A percentile compares a stretch with the other conserved stretches of the same genome.
Conservation (phyloP, 202 grass and related monocot species). For the Digitaria exilis region DNA sequence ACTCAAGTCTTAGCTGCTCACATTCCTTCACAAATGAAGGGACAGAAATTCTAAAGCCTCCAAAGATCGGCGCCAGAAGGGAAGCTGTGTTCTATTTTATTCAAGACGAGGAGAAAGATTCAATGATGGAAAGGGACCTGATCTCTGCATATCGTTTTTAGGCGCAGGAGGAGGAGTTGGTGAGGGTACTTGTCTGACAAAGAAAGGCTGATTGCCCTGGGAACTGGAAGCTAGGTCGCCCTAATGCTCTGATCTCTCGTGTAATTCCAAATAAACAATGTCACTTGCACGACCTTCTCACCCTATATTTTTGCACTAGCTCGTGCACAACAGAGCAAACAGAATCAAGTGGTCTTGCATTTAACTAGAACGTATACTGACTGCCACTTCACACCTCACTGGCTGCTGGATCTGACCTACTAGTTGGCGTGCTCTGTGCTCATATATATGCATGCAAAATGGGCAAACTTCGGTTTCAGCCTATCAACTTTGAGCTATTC, state of each 20-base stretch:
- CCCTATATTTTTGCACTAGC: background rate
- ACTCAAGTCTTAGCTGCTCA: background rate
- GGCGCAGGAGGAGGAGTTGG: background rate
- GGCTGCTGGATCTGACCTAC: too few relatives aligned
- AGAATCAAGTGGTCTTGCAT: background rate
- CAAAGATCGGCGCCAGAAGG: constrained; percentile 7
- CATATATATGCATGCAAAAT: too few relatives aligned
- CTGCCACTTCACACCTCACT: too few relatives aligned
- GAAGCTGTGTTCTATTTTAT: background rate
- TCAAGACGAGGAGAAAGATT: background rate
- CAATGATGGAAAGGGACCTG: background rate
- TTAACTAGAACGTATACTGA: background rate
- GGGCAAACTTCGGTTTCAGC: too few relatives aligned
- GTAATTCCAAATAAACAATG: background rate
- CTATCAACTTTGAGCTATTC: too few relatives aligned
- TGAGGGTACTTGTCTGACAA: background rate
- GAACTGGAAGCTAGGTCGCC: background rate
- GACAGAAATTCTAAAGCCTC: constrained; percentile 4
- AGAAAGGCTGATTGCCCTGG: background rate
- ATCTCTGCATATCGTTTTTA: background rate
- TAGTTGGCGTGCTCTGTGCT: too few relatives aligned
- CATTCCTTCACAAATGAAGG: background rate
- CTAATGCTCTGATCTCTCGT: background rate
- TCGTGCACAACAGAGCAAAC: background rate
- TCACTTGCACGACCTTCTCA: background rate